These are phyloP conservation scores for Ophiocordyceps camponoti-rufipedis DNA, from an alignment of 2,329 filamentous ascomycete genomes.

Conservation along the genomic window DNA sequence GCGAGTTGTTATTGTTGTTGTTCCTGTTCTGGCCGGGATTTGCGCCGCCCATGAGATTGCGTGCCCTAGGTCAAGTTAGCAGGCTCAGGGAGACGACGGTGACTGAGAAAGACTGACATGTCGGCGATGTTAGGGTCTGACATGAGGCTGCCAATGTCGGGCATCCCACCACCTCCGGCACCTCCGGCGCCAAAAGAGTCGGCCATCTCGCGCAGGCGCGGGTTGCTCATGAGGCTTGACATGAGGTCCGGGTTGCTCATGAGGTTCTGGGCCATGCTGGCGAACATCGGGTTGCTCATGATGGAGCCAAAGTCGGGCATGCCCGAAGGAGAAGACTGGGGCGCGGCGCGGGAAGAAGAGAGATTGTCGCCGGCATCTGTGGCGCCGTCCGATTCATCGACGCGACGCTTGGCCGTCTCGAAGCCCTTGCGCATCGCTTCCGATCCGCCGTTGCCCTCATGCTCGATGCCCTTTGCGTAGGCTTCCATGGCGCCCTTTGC, in stretches of 20 bases:
- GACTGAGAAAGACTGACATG: slow-evolving; percentile 43
- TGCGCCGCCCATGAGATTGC: slow-evolving; percentile 26
- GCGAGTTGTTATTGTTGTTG: not conserved
- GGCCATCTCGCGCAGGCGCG: slow-evolving; percentile 72
- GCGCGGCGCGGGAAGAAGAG: not conserved
- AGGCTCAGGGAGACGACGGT: no score
- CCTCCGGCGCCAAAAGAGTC: slow-evolving; percentile 36
- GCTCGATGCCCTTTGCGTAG: slow-evolving; percentile 80
- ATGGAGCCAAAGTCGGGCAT: slow-evolving; percentile 78
- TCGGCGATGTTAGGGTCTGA: slow-evolving; percentile 81
- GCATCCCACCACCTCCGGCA: slow-evolving; percentile 62
- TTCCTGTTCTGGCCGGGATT: slow-evolving; percentile 8
- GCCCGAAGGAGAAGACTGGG: slow-evolving; percentile 18
- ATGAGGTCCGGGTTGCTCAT: slow-evolving; percentile 95
- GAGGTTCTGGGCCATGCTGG: slow-evolving; percentile 87
- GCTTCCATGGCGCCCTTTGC: slow-evolving; percentile 86
- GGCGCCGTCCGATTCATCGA: slow-evolving; percentile 55
- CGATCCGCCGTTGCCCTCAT: slow-evolving; percentile 83
- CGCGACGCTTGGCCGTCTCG: slow-evolving; percentile 77
- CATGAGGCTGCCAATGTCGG: slow-evolving; percentile 74
- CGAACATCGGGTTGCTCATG: slow-evolving; percentile 98
- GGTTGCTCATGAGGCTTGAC: slow-evolving; percentile 87
- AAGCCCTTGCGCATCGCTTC: slow-evolving; percentile 96
- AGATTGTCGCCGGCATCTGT: not conserved
- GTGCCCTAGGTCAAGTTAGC: slow-evolving; percentile 15